Conservation (phyloP, 2,329 filamentous ascomycete species). For the Curvularia lunata region DNA sequence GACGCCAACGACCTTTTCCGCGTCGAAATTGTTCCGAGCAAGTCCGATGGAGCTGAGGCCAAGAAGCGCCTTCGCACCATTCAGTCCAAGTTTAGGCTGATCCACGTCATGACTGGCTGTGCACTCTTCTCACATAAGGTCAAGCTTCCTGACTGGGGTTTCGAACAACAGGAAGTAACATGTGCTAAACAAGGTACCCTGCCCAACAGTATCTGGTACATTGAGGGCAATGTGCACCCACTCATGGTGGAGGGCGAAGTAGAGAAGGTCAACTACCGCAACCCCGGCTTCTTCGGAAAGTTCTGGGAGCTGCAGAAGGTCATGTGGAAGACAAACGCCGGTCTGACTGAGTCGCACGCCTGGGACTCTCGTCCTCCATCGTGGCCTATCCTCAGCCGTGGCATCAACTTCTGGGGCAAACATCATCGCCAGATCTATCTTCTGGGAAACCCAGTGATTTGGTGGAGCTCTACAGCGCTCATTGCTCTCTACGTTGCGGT, state of each 20-base stretch:
- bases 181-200: slow-evolving; percentile 89
- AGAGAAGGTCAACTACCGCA: slow-evolving; percentile 94
- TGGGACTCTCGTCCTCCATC: slow-evolving; percentile 96
- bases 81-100: slow-evolving; percentile 92
- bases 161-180: slow-evolving; percentile 98
- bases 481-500: slow-evolving; percentile 79
- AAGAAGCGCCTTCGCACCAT: slow-evolving; percentile 91
- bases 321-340: slow-evolving; percentile 99
- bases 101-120: slow-evolving; percentile 97
- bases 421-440: slow-evolving; percentile 95
- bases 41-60: slow-evolving; percentile 78
- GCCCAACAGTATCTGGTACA: slow-evolving; percentile 96
- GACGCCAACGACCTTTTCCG: slow-evolving; percentile 97
- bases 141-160: slow-evolving; percentile 97
- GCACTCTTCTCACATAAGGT: slow-evolving; percentile 98
- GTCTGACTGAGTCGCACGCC: slow-evolving; percentile 92
- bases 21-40: slow-evolving; percentile 89
- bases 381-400: slow-evolving; percentile 89
- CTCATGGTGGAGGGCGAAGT: slow-evolving; percentile 68
- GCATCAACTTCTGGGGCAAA: slow-evolving; percentile 99
- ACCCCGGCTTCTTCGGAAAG: slow-evolving; percentile 95
- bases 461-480: slow-evolving; percentile 85
- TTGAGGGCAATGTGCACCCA: slow-evolving; percentile 89
- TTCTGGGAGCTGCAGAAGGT: slow-evolving; percentile 97
- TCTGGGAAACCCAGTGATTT: slow-evolving; percentile 85